Evolutionary conservation across 164 flowering plant genomes (phyloP), one percentile per base, ranked within the genome.

Genomic region (Houttuynia cordata): DNA sequence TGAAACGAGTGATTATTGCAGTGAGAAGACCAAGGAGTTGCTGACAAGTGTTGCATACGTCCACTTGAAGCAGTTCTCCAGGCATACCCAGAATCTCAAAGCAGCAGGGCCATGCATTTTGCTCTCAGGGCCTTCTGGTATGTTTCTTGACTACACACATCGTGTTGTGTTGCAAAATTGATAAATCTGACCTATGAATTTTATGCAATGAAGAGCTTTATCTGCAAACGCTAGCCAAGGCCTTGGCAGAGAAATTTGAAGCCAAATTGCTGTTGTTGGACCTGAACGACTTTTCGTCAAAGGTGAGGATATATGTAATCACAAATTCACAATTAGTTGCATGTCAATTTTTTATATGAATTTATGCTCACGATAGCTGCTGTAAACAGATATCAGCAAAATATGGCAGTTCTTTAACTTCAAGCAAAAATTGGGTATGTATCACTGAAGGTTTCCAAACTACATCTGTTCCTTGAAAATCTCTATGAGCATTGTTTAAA

Each of bases 171-270:
- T 30, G 37, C 37, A 30, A 30, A n/a, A 30, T 30, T 30, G 6
- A 30, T 30, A 30, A 30, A 6, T 2, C 37, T 30, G 37, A 30
- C 37, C 2, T 30, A 30, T 2, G 6, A 30, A 2, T 30, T 30
- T 59, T 68, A 41, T 22, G 45, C 56, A 62, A 57, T 75, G 64
- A 67, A 94, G 99, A 91, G 74, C 77, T 75, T 65, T 94, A 91
- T 78, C 97, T 88, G 71, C 97, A 94, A 85, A 81, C 80, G 94
- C 95, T 94, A 71, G 96, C 96, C 56, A 91, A 91, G 78, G 97
- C 99, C 62, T 78, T 94, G 62, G 96, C 97, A 8, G 89, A 88
- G 70, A 81, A 65, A 65, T 94, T 94, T 75, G 91, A 85, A 56
- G 85, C 99, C 54, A 91, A 88, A 78, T 66, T 94, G 75, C 76